These are phyloP conservation scores for Skeletonema tropicum DNA, from an alignment of 108 stramenopile genomes.

Conservation along the genomic window DNA sequence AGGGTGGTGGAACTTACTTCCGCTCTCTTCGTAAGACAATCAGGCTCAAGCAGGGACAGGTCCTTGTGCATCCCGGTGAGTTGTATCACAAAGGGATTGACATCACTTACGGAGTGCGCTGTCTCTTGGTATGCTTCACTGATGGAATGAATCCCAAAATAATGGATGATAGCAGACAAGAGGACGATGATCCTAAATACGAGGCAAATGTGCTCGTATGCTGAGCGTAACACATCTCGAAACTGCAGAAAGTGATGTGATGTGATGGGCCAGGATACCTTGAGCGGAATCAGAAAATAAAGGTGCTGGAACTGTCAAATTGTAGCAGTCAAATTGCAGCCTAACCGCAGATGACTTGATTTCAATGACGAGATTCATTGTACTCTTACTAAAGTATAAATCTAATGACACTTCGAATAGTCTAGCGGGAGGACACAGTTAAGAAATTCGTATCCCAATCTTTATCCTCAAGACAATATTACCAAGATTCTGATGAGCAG, in stretches of 20 bases:
- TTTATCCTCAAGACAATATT: too few relatives aligned
- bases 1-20: constrained; percentile 64
- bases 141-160: constrained; percentile 52
- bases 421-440: too few relatives aligned
- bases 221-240: background rate
- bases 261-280: too few relatives aligned
- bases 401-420: too few relatives aligned
- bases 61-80: constrained; percentile 52
- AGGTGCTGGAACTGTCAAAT: too few relatives aligned
- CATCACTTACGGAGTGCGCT: constrained; percentile 51
- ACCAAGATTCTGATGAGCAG: too few relatives aligned
- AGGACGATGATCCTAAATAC: constrained; percentile 33
- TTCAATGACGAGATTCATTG: too few relatives aligned
- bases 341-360: too few relatives aligned
- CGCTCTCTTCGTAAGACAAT: constrained; percentile 54
- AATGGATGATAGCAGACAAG: constrained; percentile 37
- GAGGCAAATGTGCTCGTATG: constrained; percentile 40
- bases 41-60: constrained; percentile 52
- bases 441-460: too few relatives aligned
- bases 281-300: too few relatives aligned
- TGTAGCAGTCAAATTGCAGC: too few relatives aligned
- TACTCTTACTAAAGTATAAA: too few relatives aligned
- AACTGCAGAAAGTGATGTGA: background rate
- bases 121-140: constrained; percentile 55
- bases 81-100: constrained; percentile 60